Conservation (phyloP, 1,139 yeast species). For the Yamadazyma dendronema region DNA sequence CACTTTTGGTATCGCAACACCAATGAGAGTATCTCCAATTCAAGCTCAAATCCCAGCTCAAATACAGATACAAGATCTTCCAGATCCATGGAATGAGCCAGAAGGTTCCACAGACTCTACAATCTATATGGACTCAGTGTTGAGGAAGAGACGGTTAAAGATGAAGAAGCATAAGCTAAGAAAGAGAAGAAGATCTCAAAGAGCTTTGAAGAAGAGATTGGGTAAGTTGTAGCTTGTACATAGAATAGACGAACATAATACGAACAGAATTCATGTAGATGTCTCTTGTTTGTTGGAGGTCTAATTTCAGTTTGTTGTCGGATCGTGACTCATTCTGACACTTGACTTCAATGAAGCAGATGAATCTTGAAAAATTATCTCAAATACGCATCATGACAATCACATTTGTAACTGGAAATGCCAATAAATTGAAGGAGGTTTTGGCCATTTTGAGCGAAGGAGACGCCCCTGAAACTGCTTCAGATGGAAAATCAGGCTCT, state of each 20-base stretch:
- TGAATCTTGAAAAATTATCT: not conserved
- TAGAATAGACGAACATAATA: constrained; percentile 4
- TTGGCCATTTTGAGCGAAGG: constrained; percentile 58
- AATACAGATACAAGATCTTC: not conserved
- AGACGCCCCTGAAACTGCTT: constrained; percentile 3
- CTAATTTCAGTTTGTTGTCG: too few relatives aligned
- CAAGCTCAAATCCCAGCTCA: not conserved
- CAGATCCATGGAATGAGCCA: not conserved
- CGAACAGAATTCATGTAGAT: not conserved
- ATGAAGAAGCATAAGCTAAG: constrained; percentile 74
- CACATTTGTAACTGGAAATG: constrained; percentile 84
- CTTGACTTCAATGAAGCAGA: too few relatives aligned
- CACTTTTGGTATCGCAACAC: not conserved
- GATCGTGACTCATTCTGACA: not conserved
- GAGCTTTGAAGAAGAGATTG: constrained; percentile 57
- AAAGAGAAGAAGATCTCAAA: constrained; percentile 67
- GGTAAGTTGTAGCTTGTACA: constrained; percentile 34
- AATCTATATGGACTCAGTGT: constrained; percentile 54
- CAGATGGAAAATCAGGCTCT: too few relatives aligned
- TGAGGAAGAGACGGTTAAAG: constrained; percentile 67
- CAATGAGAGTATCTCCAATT: not conserved
- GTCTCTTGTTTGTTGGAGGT: too few relatives aligned
- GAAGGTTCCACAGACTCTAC: constrained; percentile 7
- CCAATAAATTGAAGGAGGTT: constrained; percentile 83
- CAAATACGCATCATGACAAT: constrained; percentile 22